Evolutionary conservation across 2,329 filamentous ascomycete species (phyloP).

Genomic region (Alternaria angustiovoidea): DNA sequence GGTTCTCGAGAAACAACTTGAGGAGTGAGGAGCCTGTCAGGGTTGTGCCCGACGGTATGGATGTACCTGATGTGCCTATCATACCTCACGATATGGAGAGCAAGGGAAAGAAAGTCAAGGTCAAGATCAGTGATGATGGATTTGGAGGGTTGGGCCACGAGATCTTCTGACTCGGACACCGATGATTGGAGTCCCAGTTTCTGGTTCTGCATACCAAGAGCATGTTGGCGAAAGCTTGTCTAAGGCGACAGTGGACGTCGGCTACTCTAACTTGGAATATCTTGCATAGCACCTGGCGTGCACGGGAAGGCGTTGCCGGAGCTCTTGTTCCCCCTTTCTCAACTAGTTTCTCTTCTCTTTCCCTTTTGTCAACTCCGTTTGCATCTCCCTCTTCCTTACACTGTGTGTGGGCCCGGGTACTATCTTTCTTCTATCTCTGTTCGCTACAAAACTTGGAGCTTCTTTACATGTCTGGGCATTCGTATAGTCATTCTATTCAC

Average conservation of each 20-base stretch:
- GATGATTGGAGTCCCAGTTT: neutral
- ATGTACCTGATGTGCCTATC: conserved; percentile 17
- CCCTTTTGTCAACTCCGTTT: neutral
- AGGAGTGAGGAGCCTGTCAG: conserved; percentile 30
- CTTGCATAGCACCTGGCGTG: neutral
- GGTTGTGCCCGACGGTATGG: conserved; percentile 40
- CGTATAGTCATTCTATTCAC: conserved; percentile 2
- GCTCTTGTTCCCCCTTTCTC: neutral
- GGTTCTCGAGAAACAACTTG: conserved; percentile 21
- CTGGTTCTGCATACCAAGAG: neutral
- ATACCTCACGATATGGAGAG: conserved; percentile 36
- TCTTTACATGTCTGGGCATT: conserved; percentile 2
- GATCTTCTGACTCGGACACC: conserved; percentile 40
- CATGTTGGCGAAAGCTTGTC: neutral
- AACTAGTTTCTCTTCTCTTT: neutral
- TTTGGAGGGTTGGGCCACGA: conserved; percentile 47
- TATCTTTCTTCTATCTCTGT: conserved; percentile 3
- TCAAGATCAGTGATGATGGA: conserved; percentile 33
- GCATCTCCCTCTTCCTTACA: neutral
- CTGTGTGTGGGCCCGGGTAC: neutral
- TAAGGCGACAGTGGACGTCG: neutral
- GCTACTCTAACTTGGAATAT: neutral
- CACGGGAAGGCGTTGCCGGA: neutral
- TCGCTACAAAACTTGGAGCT: neutral
- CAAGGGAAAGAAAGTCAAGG: conserved; percentile 30